Evolutionary conservation across 129 eudicot species (phyloP).

Genomic region (Logfia minima): DNA sequence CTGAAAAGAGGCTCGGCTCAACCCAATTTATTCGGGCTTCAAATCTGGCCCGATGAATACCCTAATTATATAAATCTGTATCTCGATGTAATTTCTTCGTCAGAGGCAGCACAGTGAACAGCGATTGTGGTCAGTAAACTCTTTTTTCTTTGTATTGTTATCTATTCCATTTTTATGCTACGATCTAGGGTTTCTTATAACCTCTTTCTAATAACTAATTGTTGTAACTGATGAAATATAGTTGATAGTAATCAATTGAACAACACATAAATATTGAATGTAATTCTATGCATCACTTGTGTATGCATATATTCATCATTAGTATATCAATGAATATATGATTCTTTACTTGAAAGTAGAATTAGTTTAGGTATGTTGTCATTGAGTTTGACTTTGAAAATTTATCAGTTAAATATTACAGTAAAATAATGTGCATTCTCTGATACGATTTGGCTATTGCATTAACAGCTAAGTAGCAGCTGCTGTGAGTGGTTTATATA

Average conservation of each 20-base stretch:
- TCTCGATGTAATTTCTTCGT: not conserved
- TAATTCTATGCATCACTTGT: not conserved
- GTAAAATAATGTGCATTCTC: too few relatives aligned
- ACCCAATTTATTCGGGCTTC: not conserved
- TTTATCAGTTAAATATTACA: too few relatives aligned
- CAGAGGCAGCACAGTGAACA: not conserved
- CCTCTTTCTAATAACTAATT: not conserved
- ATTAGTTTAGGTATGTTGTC: too few relatives aligned
- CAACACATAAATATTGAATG: too few relatives aligned
- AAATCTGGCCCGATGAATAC: not conserved
- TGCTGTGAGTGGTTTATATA: not conserved
- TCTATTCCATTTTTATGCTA: not conserved
- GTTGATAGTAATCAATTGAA: too few relatives aligned
- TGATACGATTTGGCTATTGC: not conserved
- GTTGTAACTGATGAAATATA: not conserved
- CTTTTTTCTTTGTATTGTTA: not conserved
- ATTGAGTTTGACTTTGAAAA: too few relatives aligned
- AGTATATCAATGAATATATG: too few relatives aligned
- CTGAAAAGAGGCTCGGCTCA: not conserved
- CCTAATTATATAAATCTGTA: not conserved
- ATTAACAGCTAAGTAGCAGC: not conserved
- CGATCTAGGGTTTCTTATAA: not conserved
- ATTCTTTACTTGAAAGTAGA: too few relatives aligned
- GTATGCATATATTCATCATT: not conserved
- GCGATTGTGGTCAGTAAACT: not conserved